Conservation (phyloP, 805 yeast genomes). For the Kluyveromyces lactis region DNA sequence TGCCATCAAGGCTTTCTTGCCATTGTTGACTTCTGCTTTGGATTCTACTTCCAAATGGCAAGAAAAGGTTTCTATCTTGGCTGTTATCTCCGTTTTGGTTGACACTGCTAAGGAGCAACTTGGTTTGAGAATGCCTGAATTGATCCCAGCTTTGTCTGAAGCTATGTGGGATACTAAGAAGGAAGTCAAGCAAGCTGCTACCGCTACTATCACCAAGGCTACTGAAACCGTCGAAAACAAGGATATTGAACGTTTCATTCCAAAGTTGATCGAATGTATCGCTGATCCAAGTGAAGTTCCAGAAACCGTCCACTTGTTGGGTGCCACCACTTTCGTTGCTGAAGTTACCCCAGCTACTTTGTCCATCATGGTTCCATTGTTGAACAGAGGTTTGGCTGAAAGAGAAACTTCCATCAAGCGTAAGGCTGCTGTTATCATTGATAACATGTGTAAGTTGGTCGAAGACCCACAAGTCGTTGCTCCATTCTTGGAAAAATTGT, state of each 20-base stretch:
- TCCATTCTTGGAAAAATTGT: conserved; percentile 92
- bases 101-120: conserved; percentile 92
- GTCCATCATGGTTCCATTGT: conserved; percentile 98
- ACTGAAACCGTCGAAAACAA: conserved; percentile 98
- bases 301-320: conserved; percentile 96
- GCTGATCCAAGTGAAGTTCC: conserved; percentile 96
- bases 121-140: conserved; percentile 98
- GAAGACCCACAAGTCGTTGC: conserved; percentile 99
- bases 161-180: conserved; percentile 99
- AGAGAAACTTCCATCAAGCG: conserved; percentile 99
- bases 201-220: conserved; percentile 89
- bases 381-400: conserved; percentile 99
- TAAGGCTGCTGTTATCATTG: conserved; percentile 98
- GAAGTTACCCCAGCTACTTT: conserved; percentile 99
- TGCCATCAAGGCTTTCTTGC: conserved; percentile 84
- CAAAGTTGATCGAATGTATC: conserved; percentile 93
- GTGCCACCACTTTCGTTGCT: conserved; percentile 99
- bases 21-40: conserved; percentile 65
- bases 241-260: conserved; percentile 99
- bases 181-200: conserved; percentile 96
- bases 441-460: conserved; percentile 99
- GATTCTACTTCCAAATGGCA: conserved; percentile 86
- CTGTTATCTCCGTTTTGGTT: conserved; percentile 78
- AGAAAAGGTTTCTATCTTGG: conserved; percentile 88
- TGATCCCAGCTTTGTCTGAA: conserved; percentile 96